A percentile compares a stretch with the other conserved stretches of the same genome.
Evolutionary conservation across 2,329 filamentous ascomycete species (phyloP).

Genomic region (Fusarium sp.): DNA sequence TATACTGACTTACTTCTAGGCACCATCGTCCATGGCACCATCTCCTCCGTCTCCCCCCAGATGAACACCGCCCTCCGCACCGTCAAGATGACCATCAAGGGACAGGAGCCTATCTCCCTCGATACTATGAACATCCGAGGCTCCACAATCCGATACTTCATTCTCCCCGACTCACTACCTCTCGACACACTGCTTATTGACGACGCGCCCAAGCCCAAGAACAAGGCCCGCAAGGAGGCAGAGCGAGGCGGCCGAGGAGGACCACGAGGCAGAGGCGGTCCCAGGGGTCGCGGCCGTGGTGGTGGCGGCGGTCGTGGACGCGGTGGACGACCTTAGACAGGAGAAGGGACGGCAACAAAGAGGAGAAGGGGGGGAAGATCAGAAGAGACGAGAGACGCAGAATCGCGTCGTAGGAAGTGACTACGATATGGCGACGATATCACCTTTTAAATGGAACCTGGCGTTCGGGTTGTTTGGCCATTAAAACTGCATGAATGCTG

Average conservation of each 20-base stretch:
- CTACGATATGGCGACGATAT: constrained; percentile 44
- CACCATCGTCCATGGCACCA: constrained; percentile 96
- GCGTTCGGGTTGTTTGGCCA: constrained; percentile 54
- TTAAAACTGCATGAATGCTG: constrained; percentile 47
- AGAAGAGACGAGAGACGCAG: constrained; percentile 3
- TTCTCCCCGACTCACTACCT: constrained; percentile 94
- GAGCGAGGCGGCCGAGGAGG: constrained; percentile 68
- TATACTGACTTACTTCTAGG: constrained; percentile 63
- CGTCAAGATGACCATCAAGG: constrained; percentile 95
- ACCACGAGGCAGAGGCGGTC: constrained; percentile 63
- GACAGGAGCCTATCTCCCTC: constrained; percentile 86
- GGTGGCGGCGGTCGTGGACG: constrained; percentile 56
- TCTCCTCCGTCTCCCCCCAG: constrained; percentile 94
- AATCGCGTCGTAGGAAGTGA: constrained; percentile 34
- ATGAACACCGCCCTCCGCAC: constrained; percentile 98
- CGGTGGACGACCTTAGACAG: constrained; percentile 48
- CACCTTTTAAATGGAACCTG: constrained; percentile 50
- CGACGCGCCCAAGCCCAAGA: constrained; percentile 98
- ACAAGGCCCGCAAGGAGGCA: constrained; percentile 96
- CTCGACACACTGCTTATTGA: constrained; percentile 96
- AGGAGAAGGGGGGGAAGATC: not conserved
- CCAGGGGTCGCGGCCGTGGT: constrained; percentile 67
- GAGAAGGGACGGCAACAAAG: not conserved
- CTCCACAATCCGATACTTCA: constrained; percentile 95
- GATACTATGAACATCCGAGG: constrained; percentile 98